Conservation (phyloP, 331 rosid genomes). For the Acacia pycnantha region DNA sequence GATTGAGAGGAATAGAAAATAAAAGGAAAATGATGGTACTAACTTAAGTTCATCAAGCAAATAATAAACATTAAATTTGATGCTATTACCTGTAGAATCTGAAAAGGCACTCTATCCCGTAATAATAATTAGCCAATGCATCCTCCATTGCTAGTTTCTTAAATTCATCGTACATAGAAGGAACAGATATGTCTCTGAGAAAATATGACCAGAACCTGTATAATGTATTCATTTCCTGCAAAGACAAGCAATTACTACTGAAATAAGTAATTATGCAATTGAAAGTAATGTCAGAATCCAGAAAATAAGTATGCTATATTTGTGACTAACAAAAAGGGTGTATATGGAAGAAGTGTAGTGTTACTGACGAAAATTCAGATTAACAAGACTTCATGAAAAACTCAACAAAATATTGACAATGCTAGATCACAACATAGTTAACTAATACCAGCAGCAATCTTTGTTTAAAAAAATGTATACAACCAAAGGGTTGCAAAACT, state of each 20-base stretch:
- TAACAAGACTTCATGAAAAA: not conserved
- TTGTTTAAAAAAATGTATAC: not conserved
- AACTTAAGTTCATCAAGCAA: constrained; percentile 19
- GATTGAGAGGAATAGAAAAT: constrained; percentile 12
- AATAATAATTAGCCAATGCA: constrained; percentile 83
- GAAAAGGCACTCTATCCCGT: constrained; percentile 97
- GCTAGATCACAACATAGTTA: not conserved
- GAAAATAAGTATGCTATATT: not conserved
- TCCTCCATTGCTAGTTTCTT: constrained; percentile 86
- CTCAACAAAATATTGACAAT: not conserved
- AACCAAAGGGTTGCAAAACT: not conserved
- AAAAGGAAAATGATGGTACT: constrained; percentile 8
- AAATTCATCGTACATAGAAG: constrained; percentile 84
- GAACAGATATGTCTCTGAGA: constrained; percentile 72
- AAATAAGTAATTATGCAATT: constrained; percentile 18
- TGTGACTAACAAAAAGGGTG: constrained; percentile 11
- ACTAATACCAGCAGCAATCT: not conserved
- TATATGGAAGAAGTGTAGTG: not conserved
- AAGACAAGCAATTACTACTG: constrained; percentile 1
- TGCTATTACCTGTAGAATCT: constrained; percentile 83
- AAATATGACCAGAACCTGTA: constrained; percentile 92
- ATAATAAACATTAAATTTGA: constrained; percentile 1
- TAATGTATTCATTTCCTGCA: constrained; percentile 97
- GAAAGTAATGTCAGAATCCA: not conserved
- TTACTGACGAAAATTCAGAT: not conserved